These are phyloP conservation scores for Rubroboletus satanas DNA, from an alignment of 768 basidiomycete species.

Conservation along the genomic window DNA sequence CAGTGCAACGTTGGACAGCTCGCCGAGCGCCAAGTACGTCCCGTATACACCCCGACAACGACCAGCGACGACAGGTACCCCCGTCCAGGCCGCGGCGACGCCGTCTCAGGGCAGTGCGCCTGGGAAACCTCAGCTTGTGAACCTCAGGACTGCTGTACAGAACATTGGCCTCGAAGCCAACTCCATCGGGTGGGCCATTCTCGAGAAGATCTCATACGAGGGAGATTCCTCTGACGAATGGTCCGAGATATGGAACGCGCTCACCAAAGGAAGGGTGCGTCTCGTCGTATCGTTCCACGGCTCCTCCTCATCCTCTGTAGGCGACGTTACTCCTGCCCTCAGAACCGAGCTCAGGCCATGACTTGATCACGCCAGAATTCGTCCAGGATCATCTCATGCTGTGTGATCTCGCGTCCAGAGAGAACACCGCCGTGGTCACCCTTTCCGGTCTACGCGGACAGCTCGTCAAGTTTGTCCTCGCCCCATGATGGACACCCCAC, in stretches of 20 bases:
- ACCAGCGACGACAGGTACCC: constrained; percentile 43
- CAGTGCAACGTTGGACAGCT: constrained; percentile 1
- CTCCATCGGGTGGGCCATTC: constrained; percentile 71
- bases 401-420: constrained; percentile 48
- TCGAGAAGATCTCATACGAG: constrained; percentile 63
- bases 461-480: constrained; percentile 50
- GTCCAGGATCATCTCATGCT: constrained; percentile 81
- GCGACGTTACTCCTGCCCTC: constrained; percentile 77
- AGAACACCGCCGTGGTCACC: constrained; percentile 58
- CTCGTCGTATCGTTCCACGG: background rate
- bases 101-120: constrained; percentile 56
- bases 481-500: constrained; percentile 29
- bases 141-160: constrained; percentile 71
- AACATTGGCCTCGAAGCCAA: constrained; percentile 58
- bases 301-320: constrained; percentile 36
- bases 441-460: constrained; percentile 80
- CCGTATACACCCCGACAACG: constrained; percentile 78
- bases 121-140: constrained; percentile 65
- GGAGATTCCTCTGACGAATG: constrained; percentile 55
- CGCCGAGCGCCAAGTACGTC: constrained; percentile 48
- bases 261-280: constrained; percentile 66
- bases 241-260: constrained; percentile 61
- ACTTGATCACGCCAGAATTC: constrained; percentile 66
- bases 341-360: constrained; percentile 49
- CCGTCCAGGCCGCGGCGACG: constrained; percentile 32